A percentile compares a stretch with the other conserved stretches of the same genome.
Conservation (phyloP, 352 stramenopile species). For the Phytophthora sansomeana region DNA sequence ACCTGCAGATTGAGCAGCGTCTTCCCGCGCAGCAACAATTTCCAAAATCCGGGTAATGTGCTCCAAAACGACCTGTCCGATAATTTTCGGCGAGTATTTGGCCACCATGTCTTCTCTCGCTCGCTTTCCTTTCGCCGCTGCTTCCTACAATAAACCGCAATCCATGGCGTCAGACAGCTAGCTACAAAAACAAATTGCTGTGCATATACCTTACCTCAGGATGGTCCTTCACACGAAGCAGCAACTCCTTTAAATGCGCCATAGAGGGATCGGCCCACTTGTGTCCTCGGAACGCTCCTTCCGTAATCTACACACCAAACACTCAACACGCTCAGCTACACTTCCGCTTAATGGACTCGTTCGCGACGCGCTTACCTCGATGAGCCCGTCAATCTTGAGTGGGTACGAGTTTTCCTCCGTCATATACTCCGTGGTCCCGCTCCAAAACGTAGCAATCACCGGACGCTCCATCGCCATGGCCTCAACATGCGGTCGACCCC, state of each 20-base stretch:
- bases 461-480: conserved; percentile 93
- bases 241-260: conserved; percentile 69
- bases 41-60: conserved; percentile 75
- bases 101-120: conserved; percentile 85
- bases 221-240: conserved; percentile 64
- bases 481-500: conserved; percentile 93
- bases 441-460: conserved; percentile 94
- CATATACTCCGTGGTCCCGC: conserved; percentile 91
- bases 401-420: conserved; percentile 88
- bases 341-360: background rate
- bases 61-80: conserved; percentile 70
- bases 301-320: conserved; percentile 62
- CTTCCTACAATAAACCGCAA: conserved; percentile 47
- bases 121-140: conserved; percentile 64
- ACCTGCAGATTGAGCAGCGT: conserved; percentile 6
- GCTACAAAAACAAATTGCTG: background rate
- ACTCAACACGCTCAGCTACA: background rate
- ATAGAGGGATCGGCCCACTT: conserved; percentile 89
- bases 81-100: conserved; percentile 81
- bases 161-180: background rate
- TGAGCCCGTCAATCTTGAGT: conserved; percentile 78
- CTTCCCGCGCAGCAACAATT: conserved; percentile 40
- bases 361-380: conserved; percentile 51
- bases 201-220: conserved; percentile 49
- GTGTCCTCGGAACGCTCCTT: conserved; percentile 82